Conservation (phyloP, 2,329 filamentous ascomycete genomes). For the Cordyceps tenuipes region DNA sequence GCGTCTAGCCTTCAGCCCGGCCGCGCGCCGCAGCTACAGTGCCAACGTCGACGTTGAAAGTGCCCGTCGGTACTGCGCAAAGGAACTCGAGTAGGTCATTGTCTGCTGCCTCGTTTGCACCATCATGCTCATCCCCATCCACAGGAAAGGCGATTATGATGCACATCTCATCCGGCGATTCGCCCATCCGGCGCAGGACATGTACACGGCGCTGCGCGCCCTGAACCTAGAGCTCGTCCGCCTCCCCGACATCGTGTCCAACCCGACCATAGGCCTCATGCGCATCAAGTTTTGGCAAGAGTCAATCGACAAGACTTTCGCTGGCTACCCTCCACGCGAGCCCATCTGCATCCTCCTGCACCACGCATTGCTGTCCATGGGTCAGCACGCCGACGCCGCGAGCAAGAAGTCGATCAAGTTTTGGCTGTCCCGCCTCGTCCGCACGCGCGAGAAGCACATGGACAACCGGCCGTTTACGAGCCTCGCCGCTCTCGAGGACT, state of each 20-base stretch:
- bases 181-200: constrained; percentile 61
- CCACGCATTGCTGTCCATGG: constrained; percentile 58
- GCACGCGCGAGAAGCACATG: constrained; percentile 72
- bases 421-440: constrained; percentile 71
- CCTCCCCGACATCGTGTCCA: constrained; percentile 83
- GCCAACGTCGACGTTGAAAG: constrained; percentile 44
- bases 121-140: not conserved
- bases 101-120: not conserved
- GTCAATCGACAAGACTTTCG: constrained; percentile 67
- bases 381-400: constrained; percentile 30
- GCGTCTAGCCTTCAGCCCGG: constrained; percentile 23
- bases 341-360: constrained; percentile 81
- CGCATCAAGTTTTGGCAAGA: constrained; percentile 96
- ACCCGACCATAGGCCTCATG: constrained; percentile 76
- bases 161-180: constrained; percentile 82
- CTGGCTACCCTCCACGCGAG: constrained; percentile 74
- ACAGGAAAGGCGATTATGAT: constrained; percentile 78
- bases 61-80: constrained; percentile 45
- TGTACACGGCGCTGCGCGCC: constrained; percentile 82
- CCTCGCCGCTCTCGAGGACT: constrained; percentile 68
- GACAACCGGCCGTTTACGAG: constrained; percentile 73
- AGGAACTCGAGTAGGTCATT: constrained; percentile 39
- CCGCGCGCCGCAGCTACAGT: constrained; percentile 33
- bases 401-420: constrained; percentile 51
- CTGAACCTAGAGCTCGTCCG: constrained; percentile 89